phyloP scores from a whole-genome alignment of 2,329 filamentous ascomycete species.

The Emergomyces africanus region DNA sequence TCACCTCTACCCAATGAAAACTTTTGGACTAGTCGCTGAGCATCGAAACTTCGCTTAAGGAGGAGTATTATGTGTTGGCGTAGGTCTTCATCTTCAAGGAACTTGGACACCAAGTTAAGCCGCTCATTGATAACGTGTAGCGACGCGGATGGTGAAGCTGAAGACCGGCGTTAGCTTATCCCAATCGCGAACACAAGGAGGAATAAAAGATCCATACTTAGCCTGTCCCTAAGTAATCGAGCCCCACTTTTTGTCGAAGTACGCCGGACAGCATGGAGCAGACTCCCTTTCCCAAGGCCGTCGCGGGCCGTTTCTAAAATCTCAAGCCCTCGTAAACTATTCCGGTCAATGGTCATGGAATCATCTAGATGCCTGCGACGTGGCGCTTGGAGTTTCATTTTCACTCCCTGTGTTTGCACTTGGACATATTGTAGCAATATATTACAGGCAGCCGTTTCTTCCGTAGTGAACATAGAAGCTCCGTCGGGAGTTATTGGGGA shows the following conservation, averaged over 20 bases:
- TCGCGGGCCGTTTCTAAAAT: constrained; percentile 79
- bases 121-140: constrained; percentile 63
- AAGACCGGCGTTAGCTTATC: constrained; percentile 9
- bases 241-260: constrained; percentile 89
- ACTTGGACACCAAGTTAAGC: constrained; percentile 66
- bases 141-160: constrained; percentile 75
- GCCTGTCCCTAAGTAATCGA: constrained; percentile 67
- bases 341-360: constrained; percentile 83
- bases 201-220: constrained; percentile 41
- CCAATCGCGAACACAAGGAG: neutral
- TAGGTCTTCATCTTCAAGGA: constrained; percentile 54
- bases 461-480: constrained; percentile 45
- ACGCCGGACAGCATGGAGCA: constrained; percentile 76
- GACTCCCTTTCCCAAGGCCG: constrained; percentile 62
- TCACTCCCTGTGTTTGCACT: constrained; percentile 61
- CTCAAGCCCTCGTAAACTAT: constrained; percentile 78
- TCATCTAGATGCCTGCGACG: constrained; percentile 59
- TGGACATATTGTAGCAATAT: constrained; percentile 75
- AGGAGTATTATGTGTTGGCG: constrained; percentile 57
- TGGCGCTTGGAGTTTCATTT: constrained; percentile 74
- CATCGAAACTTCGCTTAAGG: constrained; percentile 67
- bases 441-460: constrained; percentile 65
- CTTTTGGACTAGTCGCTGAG: constrained; percentile 80
- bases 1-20: constrained; percentile 89
- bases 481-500: constrained; percentile 47